Conservation (phyloP, 2,329 filamentous ascomycete genomes). For the Fusarium guadeloupense region DNA sequence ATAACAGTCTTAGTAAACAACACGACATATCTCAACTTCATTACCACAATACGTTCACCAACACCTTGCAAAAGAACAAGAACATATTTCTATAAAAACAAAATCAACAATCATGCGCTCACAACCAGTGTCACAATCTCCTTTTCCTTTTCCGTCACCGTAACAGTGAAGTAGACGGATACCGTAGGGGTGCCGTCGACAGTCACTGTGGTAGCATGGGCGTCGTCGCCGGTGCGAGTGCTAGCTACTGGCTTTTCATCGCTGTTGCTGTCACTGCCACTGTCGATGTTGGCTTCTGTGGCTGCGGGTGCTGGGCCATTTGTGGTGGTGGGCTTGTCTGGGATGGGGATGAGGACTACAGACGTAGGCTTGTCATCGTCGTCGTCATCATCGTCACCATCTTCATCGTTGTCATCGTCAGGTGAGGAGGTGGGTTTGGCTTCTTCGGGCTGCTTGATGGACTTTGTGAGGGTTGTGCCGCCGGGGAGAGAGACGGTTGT, state of each 20-base stretch:
- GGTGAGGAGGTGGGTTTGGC: slow-evolving; percentile 21
- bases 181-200: slow-evolving; percentile 49
- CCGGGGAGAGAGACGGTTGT: slow-evolving; percentile 18
- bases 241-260: slow-evolving; percentile 19
- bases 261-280: neutral
- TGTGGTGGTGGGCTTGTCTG: slow-evolving; percentile 22
- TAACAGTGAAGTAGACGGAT: slow-evolving; percentile 51
- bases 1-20: too few species aligned
- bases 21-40: slow-evolving; percentile 26
- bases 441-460: slow-evolving; percentile 40
- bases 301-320: slow-evolving; percentile 19
- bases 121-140: slow-evolving; percentile 48
- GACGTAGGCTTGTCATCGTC: slow-evolving; percentile 30
- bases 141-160: slow-evolving; percentile 46
- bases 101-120: slow-evolving; percentile 31
- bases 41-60: slow-evolving; percentile 30
- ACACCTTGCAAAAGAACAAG: neutral
- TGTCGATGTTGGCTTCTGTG: slow-evolving; percentile 22
- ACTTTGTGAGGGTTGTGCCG: slow-evolving; percentile 41
- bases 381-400: neutral
- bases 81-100: neutral
- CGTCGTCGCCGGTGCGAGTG: slow-evolving; percentile 23
- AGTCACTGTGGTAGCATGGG: slow-evolving; percentile 38
- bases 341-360: slow-evolving; percentile 44
- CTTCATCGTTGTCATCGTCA: neutral